Conservation (phyloP, 139 green algal genomes). For the Medakamo hakoo region DNA sequence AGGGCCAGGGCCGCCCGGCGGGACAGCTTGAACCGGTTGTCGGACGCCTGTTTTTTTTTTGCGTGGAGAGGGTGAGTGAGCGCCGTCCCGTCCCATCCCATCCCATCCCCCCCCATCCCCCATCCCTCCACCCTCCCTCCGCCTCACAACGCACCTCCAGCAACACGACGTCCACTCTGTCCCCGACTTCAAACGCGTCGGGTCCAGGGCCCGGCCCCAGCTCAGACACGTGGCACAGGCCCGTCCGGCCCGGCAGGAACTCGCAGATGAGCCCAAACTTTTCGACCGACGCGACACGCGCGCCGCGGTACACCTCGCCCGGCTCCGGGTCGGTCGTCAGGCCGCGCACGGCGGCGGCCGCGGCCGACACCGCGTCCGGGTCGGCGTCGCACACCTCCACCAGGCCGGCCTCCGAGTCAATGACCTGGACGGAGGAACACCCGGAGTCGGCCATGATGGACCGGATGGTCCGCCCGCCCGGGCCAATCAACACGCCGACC, state of each 20-base stretch:
- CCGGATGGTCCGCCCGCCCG: constrained; percentile 57
- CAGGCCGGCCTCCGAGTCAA: constrained; percentile 2
- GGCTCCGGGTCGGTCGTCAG: constrained; percentile 6
- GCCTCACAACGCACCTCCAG: constrained; percentile 29
- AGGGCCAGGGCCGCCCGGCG: constrained; percentile 22
- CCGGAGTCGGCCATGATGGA: constrained; percentile 38
- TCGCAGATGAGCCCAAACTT: constrained; percentile 54
- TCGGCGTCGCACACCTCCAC: constrained; percentile 17
- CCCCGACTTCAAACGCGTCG: constrained; percentile 37
- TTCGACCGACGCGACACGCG: constrained; percentile 15
- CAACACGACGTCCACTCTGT: constrained; percentile 67
- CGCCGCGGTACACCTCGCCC: constrained; percentile 14
- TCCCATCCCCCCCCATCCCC: constrained; percentile 7
- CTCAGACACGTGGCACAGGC: constrained; percentile 59
- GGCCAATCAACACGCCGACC: constrained; percentile 58
- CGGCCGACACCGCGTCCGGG: constrained; percentile 6
- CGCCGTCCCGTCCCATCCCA: background rate
- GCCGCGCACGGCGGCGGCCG: background rate
- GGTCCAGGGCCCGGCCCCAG: constrained; percentile 27
- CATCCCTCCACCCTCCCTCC: constrained; percentile 8
- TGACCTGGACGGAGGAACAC: constrained; percentile 35
- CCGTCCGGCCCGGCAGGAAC: background rate
- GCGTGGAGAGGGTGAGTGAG: background rate
- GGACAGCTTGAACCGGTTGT: constrained; percentile 29
- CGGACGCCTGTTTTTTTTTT: constrained; percentile 1